phyloP scores from a whole-genome alignment of 2,329 filamentous ascomycete species.

The Phialemonium atrogriseum region DNA sequence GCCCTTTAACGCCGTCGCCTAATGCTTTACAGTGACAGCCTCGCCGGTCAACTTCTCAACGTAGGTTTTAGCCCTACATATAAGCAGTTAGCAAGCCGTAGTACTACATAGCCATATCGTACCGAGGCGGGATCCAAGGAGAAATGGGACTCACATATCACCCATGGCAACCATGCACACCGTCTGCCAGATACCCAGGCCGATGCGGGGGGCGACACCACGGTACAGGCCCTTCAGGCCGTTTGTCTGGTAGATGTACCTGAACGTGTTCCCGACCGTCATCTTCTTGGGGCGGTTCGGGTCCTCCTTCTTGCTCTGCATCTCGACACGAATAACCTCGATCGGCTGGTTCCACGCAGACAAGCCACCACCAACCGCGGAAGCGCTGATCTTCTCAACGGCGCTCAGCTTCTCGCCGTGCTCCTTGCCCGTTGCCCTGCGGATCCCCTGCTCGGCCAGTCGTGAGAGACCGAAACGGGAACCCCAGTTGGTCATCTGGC shows the following conservation, averaged over 20 bases:
- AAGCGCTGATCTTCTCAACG: slow-evolving; percentile 82
- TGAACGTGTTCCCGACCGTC: slow-evolving; percentile 79
- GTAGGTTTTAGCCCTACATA: slow-evolving; percentile 53
- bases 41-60: slow-evolving; percentile 61
- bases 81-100: neutral
- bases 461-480: slow-evolving; percentile 90
- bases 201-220: slow-evolving; percentile 88
- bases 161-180: slow-evolving; percentile 99
- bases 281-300: slow-evolving; percentile 98
- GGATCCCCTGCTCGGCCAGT: slow-evolving; percentile 84
- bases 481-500: slow-evolving; percentile 99
- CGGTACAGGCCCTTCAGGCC: slow-evolving; percentile 90
- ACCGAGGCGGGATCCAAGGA: neutral
- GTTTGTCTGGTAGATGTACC: slow-evolving; percentile 86
- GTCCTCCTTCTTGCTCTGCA: slow-evolving; percentile 98
- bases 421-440: slow-evolving; percentile 68
- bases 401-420: slow-evolving; percentile 69
- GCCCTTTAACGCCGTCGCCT: slow-evolving; percentile 30
- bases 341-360: slow-evolving; percentile 99
- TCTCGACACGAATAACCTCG: slow-evolving; percentile 98
- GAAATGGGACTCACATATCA: slow-evolving; percentile 67
- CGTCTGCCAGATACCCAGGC: slow-evolving; percentile 96
- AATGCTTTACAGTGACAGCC: slow-evolving; percentile 59
- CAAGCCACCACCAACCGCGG: slow-evolving; percentile 82
- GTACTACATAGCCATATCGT: neutral